Percentiles rank a stretch among this genome's conserved stretches.
These are phyloP conservation scores for Syzygium jambos DNA, from an alignment of 345 rosid species.

Conservation along the genomic window DNA sequence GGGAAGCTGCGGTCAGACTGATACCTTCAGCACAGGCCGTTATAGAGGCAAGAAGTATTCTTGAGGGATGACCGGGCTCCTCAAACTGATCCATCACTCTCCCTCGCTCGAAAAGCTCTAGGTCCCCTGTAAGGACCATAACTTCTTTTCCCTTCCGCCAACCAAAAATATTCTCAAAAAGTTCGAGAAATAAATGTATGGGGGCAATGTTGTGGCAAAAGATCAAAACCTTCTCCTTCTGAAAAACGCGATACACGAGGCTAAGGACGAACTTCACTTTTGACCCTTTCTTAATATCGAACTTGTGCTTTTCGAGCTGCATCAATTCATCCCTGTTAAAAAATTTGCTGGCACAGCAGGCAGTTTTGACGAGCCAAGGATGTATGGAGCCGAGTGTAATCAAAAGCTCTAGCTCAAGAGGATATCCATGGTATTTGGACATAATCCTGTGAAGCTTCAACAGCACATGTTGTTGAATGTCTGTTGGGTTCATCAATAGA, in stretches of 20 bases:
- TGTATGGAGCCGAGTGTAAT: slow-evolving; percentile 87
- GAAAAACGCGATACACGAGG: slow-evolving; percentile 64
- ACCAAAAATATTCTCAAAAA: slow-evolving; percentile 58
- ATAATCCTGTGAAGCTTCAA: slow-evolving; percentile 56
- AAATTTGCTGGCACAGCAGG: slow-evolving; percentile 57
- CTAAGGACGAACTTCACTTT: slow-evolving; percentile 89
- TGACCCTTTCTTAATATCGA: slow-evolving; percentile 58
- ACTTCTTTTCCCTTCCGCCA: slow-evolving; percentile 81
- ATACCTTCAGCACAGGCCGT: slow-evolving; percentile 97
- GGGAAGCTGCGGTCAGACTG: slow-evolving; percentile 94
- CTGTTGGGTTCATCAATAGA: slow-evolving; percentile 76
- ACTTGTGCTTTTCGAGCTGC: slow-evolving; percentile 51
- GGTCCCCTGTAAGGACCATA: slow-evolving; percentile 68
- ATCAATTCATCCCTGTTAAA: slow-evolving; percentile 33
- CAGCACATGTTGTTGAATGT: slow-evolving; percentile 49
- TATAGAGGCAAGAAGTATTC: slow-evolving; percentile 72
- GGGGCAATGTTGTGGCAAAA: slow-evolving; percentile 98
- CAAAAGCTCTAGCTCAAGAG: slow-evolving; percentile 75
- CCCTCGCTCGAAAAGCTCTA: slow-evolving; percentile 85
- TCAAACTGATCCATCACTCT: slow-evolving; percentile 77
- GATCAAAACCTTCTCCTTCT: slow-evolving; percentile 65
- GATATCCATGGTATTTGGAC: slow-evolving; percentile 55
- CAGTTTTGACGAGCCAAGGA: slow-evolving; percentile 67
- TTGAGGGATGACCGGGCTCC: slow-evolving; percentile 54
- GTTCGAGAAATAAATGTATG: slow-evolving; percentile 47